Conservation (phyloP, 2,329 filamentous ascomycete species). For the Calcarisporium arbuscula region DNA sequence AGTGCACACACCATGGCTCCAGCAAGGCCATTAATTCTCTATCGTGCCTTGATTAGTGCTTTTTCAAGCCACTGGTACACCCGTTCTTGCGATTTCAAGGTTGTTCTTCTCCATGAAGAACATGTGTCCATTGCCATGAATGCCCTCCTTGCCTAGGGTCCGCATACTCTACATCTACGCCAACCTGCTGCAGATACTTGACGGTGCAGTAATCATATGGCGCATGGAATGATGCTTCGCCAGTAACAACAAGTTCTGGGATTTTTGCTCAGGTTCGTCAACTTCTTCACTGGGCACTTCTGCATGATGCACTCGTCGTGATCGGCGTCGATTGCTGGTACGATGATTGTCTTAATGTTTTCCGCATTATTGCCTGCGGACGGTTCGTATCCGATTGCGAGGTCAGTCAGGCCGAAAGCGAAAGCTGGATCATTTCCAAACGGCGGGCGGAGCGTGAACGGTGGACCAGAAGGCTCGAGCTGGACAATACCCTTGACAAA, state of each 20-base stretch:
- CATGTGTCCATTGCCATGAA: slow-evolving; percentile 46
- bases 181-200: slow-evolving; percentile 41
- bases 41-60: slow-evolving; percentile 11
- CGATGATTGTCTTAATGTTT: slow-evolving; percentile 13
- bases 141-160: slow-evolving; percentile 36
- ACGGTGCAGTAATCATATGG: slow-evolving; percentile 48
- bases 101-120: slow-evolving; percentile 40
- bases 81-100: slow-evolving; percentile 13
- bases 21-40: too few relatives aligned
- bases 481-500: slow-evolving; percentile 23
- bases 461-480: slow-evolving; percentile 21
- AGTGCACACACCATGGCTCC: too few relatives aligned
- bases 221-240: slow-evolving; percentile 44
- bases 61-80: slow-evolving; percentile 12
- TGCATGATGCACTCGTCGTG: slow-evolving; percentile 23
- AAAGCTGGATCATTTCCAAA: slow-evolving; percentile 13
- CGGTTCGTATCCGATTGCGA: slow-evolving; percentile 21
- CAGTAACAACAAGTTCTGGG: slow-evolving; percentile 39
- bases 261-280: slow-evolving; percentile 39
- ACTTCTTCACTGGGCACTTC: slow-evolving; percentile 22
- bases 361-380: slow-evolving; percentile 11
- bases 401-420: slow-evolving; percentile 21
- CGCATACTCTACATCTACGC: slow-evolving; percentile 35
- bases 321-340: slow-evolving; percentile 18
- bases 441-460: slow-evolving; percentile 15